Evolutionary conservation across 371 early-diverging fungal genomes (phyloP).

Genomic region (Actinomucor elegans): DNA sequence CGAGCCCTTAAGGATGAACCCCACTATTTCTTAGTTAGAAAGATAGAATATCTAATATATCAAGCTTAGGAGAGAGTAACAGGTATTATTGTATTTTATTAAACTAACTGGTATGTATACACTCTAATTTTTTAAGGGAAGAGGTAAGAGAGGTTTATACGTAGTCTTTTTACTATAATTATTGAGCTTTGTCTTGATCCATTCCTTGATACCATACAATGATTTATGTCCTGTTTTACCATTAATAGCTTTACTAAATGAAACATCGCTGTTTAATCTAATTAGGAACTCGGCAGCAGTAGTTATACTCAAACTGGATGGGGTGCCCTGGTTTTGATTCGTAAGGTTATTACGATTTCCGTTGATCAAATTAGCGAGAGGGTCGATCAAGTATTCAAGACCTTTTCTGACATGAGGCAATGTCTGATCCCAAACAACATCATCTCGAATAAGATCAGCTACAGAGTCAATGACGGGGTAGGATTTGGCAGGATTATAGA

Average conservation of each 20-base stretch:
- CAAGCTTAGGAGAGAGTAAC: too few species aligned
- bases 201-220: conserved; percentile 29
- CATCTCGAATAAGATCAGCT: conserved; percentile 17
- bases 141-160: conserved; percentile 3
- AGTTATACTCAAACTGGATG: conserved; percentile 1
- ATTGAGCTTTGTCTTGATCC: conserved; percentile 18
- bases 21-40: too few species aligned
- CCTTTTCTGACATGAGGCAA: conserved; percentile 19
- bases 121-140: neutral
- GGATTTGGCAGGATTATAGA: conserved; percentile 14
- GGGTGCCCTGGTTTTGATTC: neutral
- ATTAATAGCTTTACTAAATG: conserved; percentile 18
- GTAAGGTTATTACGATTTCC: neutral
- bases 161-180: conserved; percentile 7
- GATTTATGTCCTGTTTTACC: conserved; percentile 26
- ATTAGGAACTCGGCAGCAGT: conserved; percentile 18
- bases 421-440: conserved; percentile 30
- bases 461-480: conserved; percentile 25
- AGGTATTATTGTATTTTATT: too few species aligned
- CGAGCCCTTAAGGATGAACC: too few species aligned
- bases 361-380: neutral
- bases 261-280: conserved; percentile 15
- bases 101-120: too few species aligned
- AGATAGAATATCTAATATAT: too few species aligned
- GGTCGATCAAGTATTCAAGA: neutral